Conservation (phyloP, 768 basidiomycete genomes). For the Auriscalpium orientale region DNA sequence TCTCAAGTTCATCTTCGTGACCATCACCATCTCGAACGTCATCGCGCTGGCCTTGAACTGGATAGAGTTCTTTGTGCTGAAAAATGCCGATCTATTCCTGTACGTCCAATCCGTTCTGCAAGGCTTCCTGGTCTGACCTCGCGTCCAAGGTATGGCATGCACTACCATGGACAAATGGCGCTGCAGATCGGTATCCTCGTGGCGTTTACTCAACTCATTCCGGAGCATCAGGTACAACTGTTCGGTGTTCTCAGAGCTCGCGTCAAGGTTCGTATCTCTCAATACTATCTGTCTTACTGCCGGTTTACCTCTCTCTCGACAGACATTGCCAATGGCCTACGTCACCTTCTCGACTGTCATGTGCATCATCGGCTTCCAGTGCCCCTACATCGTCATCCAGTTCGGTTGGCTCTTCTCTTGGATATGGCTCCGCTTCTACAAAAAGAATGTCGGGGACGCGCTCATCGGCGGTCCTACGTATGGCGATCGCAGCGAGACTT, state of each 20-base stretch:
- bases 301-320: slow-evolving; percentile 6
- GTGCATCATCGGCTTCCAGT: slow-evolving; percentile 77
- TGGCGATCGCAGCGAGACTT: slow-evolving; percentile 95
- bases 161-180: slow-evolving; percentile 89
- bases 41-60: slow-evolving; percentile 86
- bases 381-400: slow-evolving; percentile 89
- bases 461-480: slow-evolving; percentile 60
- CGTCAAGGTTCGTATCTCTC: slow-evolving; percentile 61
- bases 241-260: slow-evolving; percentile 77
- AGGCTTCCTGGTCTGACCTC: neutral
- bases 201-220: slow-evolving; percentile 95
- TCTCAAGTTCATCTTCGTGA: slow-evolving; percentile 76
- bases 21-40: slow-evolving; percentile 74
- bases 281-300: neutral
- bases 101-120: slow-evolving; percentile 33
- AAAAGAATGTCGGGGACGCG: slow-evolving; percentile 66
- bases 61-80: slow-evolving; percentile 71
- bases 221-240: slow-evolving; percentile 95
- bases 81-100: slow-evolving; percentile 71
- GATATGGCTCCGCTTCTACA: slow-evolving; percentile 96
- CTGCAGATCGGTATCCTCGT: slow-evolving; percentile 85
- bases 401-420: slow-evolving; percentile 98
- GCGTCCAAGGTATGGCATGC: slow-evolving; percentile 68
- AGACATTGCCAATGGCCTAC: slow-evolving; percentile 94
- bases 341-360: slow-evolving; percentile 83